Evolutionary conservation across 257 asterid genomes (phyloP).

Genomic region (Solanum peruvianum): DNA sequence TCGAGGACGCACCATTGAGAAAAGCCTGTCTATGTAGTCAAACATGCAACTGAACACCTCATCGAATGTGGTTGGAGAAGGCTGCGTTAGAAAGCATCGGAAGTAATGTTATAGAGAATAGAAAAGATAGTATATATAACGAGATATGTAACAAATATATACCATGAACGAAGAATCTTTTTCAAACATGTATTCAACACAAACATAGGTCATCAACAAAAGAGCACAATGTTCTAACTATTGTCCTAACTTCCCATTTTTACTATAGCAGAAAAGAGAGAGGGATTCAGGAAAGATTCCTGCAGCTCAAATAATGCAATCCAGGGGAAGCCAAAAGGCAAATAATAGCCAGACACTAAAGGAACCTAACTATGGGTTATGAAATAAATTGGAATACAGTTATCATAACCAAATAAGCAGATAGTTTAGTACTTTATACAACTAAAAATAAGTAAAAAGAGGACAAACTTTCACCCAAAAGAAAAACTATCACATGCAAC

Average conservation of each 20-base stretch:
- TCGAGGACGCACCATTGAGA: slow-evolving; percentile 41
- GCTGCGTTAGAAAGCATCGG: neutral
- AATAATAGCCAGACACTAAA: neutral
- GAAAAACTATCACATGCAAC: neutral
- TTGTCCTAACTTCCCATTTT: neutral
- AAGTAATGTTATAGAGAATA: neutral
- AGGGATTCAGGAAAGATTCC: neutral
- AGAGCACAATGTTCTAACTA: neutral
- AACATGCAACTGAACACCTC: slow-evolving; percentile 35
- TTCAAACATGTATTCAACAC: neutral
- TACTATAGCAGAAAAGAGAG: neutral
- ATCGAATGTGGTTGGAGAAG: slow-evolving; percentile 35
- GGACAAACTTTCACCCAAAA: neutral
- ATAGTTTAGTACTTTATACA: neutral
- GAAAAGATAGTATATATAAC: neutral
- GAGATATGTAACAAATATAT: neutral
- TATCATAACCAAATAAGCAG: neutral
- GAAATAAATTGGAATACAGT: neutral
- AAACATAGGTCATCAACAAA: neutral
- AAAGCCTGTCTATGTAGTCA: slow-evolving; percentile 34
- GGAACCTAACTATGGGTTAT: neutral
- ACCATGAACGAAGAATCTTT: neutral
- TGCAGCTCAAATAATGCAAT: neutral
- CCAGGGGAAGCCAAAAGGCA: neutral
- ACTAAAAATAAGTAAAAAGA: neutral